Percentiles rank a stretch among this genome's conserved stretches.
Evolutionary conservation across 352 stramenopile genomes (phyloP).

Genomic region (Phytophthora sp.): DNA sequence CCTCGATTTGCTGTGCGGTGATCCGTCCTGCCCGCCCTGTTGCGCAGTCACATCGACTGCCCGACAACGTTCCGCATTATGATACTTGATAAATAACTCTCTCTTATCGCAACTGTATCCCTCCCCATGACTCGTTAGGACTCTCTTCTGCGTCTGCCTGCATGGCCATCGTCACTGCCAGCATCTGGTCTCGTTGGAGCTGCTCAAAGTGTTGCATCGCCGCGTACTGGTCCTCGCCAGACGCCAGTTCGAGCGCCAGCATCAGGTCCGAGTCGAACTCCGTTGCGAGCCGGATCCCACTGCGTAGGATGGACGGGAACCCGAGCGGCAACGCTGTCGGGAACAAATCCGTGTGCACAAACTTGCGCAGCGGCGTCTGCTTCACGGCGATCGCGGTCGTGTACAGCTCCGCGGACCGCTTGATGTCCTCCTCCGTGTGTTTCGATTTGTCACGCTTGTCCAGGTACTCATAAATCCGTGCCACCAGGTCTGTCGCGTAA

Average conservation of each 20-base stretch:
- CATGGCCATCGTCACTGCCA: slow-evolving; percentile 61
- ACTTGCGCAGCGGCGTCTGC: slow-evolving; percentile 54
- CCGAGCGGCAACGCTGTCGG: slow-evolving; percentile 56
- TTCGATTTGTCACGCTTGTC: slow-evolving; percentile 65
- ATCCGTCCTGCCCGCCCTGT: slow-evolving; percentile 8
- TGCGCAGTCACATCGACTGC: slow-evolving; percentile 5
- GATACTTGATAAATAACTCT: slow-evolving; percentile 56
- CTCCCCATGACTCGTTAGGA: slow-evolving; percentile 47
- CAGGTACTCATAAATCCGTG: slow-evolving; percentile 81
- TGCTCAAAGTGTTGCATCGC: slow-evolving; percentile 72
- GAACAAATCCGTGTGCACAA: slow-evolving; percentile 61
- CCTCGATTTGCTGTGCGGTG: slow-evolving; percentile 8
- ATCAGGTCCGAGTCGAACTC: slow-evolving; percentile 68
- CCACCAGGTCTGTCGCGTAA: slow-evolving; percentile 80
- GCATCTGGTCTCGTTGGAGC: slow-evolving; percentile 53
- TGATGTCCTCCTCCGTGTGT: slow-evolving; percentile 51
- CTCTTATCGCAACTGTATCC: slow-evolving; percentile 24
- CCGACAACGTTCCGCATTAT: slow-evolving; percentile 23
- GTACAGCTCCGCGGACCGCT: slow-evolving; percentile 56
- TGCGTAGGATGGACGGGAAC: slow-evolving; percentile 50
- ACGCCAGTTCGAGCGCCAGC: slow-evolving; percentile 67
- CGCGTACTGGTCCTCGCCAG: slow-evolving; percentile 68
- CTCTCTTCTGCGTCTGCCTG: slow-evolving; percentile 54
- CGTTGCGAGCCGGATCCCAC: slow-evolving; percentile 43
- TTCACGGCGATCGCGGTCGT: slow-evolving; percentile 51